Base-by-base conservation (phyloP, 1,139 yeast species). In the Hanseniaspora gamundiae region DNA sequence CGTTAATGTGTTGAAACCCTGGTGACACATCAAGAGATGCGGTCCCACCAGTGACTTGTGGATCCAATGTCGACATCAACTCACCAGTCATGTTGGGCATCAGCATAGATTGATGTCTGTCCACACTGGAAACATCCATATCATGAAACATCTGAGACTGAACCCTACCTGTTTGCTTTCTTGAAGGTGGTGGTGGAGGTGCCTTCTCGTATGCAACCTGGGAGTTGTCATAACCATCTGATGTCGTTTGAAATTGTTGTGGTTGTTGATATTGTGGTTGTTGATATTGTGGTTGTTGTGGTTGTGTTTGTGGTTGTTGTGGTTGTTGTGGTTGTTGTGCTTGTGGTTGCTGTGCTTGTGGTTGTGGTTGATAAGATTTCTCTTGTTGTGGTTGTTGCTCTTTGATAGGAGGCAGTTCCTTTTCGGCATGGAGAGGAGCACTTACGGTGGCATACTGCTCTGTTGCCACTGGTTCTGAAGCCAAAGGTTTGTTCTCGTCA, bases 111-210 rank as follows among this genome's bases (percentile, higher is more conserved):
- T 50, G 46, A 51, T 52, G 41, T 53, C 53, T 24, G 21, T 52
- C 54, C 47, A 55, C 58, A 20, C 55, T 36, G 6, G 74, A 64
- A 45, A 60, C 65, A 41, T 70, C 73, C 53, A 68, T 63, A 48
- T 73, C 70, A 28, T 74, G 73, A 62, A 77, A 78, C 42, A 73
- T 59, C 50, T 69, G 74, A 5, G 80, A 75, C 51, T 72, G 73
- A 35, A 74, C 66, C 24, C 46, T 41, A 14, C 31, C 42, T 39
- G 73, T 76, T 42, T 70, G 66, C 53, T 80, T 65, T 14, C 65
- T 61, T 9, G 33, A 44, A 40, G 54, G 51, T 36, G 53, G 49
- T 38, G 48, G 49, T 22, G 47, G 44, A 6, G 46, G 41, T 24
- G 40, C 41, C 26, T 42, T 47, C 26, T 45, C 42, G 35, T 48